Percentiles rank a stretch among this genome's conserved stretches.
These are phyloP conservation scores for Cyclocybe cylindracea DNA, from an alignment of 768 basidiomycete species.

Conservation along the genomic window DNA sequence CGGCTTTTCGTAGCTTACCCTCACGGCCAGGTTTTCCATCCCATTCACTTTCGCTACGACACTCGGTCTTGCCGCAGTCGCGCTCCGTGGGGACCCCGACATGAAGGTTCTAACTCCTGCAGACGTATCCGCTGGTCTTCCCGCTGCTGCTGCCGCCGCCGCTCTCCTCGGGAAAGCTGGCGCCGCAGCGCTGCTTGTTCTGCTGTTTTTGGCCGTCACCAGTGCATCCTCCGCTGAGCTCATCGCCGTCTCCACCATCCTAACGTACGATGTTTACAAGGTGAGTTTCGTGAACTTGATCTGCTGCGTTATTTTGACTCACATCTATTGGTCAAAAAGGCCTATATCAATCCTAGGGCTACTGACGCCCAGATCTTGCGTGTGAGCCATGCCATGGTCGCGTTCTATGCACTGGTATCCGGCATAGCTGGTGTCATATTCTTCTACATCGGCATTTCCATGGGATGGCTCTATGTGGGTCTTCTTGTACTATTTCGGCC, in stretches of 20 bases:
- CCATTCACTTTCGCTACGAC: slow-evolving; percentile 87
- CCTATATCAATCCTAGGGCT: slow-evolving; percentile 81
- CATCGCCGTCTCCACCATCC: slow-evolving; percentile 82
- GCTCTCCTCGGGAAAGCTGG: slow-evolving; percentile 82
- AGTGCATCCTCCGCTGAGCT: slow-evolving; percentile 80
- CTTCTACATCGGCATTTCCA: slow-evolving; percentile 86
- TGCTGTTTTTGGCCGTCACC: slow-evolving; percentile 87
- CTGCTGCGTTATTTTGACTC: too few relatives aligned
- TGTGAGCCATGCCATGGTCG: slow-evolving; percentile 68
- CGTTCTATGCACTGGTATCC: slow-evolving; percentile 73
- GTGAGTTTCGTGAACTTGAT: slow-evolving; percentile 25
- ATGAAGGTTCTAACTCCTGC: slow-evolving; percentile 50
- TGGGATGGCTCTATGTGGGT: slow-evolving; percentile 92
- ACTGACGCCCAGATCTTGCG: slow-evolving; percentile 71
- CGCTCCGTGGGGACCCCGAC: slow-evolving; percentile 62
- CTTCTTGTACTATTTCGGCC: not conserved
- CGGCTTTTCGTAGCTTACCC: too few relatives aligned
- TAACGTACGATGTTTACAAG: slow-evolving; percentile 89
- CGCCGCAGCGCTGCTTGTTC: slow-evolving; percentile 75
- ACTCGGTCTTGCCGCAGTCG: slow-evolving; percentile 86
- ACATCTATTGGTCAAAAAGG: not conserved
- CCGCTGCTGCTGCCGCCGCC: slow-evolving; percentile 80
- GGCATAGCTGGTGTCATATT: slow-evolving; percentile 84
- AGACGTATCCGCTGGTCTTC: slow-evolving; percentile 88
- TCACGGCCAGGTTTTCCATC: slow-evolving; percentile 56